Conservation (phyloP, 1,284 basidiomycete species). For the Apiotrichum domesticum region DNA sequence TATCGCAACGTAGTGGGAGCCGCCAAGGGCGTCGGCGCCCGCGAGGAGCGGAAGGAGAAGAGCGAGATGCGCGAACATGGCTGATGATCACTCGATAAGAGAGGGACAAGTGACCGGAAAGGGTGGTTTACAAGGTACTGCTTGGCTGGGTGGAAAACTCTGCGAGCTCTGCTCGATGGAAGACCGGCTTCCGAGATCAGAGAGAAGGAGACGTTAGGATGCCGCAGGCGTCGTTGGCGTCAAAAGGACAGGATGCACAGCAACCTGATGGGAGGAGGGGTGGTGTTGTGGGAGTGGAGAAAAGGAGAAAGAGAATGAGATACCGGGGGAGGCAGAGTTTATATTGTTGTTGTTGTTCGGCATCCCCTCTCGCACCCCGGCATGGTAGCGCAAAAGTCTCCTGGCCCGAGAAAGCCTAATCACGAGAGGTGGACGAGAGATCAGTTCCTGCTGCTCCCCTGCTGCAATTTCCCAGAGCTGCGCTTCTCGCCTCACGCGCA, state of each 20-base stretch:
- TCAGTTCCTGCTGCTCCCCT: no score
- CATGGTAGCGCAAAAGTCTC: no score
- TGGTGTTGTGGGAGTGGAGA: conserved; percentile 1
- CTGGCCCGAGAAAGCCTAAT: no score
- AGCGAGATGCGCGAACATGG: conserved; percentile 9
- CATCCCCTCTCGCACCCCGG: no score
- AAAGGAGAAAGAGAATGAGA: not conserved
- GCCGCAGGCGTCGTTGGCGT: not conserved
- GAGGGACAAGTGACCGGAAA: not conserved
- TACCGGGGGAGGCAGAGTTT: not conserved
- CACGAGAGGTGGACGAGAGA: no score
- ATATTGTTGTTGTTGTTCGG: not conserved
- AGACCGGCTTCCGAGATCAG: conserved; percentile 16
- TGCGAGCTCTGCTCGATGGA: not conserved
- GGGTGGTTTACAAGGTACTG: not conserved
- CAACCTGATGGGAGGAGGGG: conserved; percentile 6
- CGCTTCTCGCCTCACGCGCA: no score
- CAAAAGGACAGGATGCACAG: conserved; percentile 7
- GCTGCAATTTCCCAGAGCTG: no score
- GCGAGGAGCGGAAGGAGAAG: conserved; percentile 17
- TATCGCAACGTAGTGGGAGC: conserved; percentile 14
- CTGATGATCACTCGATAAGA: not conserved
- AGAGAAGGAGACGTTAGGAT: not conserved
- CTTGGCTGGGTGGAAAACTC: not conserved
- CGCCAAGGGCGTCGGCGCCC: conserved; percentile 4